phyloP scores from a whole-genome alignment of 2,329 filamentous ascomycete genomes.

The Exserohilum rostratum region DNA sequence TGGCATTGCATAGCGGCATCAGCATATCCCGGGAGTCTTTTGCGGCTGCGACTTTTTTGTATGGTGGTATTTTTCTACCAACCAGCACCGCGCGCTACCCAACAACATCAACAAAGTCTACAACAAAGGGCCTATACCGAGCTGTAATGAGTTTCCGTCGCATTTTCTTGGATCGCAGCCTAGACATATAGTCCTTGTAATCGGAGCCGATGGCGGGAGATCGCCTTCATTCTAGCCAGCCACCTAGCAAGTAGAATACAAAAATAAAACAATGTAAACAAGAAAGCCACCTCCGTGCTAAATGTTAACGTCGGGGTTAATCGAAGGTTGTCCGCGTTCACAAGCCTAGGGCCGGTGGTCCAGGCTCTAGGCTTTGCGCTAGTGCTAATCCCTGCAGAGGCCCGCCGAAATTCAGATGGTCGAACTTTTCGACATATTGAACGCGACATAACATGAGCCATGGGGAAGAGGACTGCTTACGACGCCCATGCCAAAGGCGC shows the following conservation, averaged over 20 bases:
- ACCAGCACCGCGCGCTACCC: neutral
- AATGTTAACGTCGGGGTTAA: neutral
- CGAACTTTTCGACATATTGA: conserved; percentile 21
- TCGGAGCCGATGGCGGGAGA: neutral
- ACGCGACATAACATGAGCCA: conserved; percentile 19
- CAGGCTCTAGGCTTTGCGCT: conserved; percentile 6
- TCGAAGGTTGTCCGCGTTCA: conserved; percentile 7
- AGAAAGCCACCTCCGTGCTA: neutral
- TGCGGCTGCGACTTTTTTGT: conserved; percentile 1
- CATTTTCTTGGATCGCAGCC: conserved; percentile 2
- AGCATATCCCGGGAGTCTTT: conserved; percentile 8
- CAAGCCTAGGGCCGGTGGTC: neutral
- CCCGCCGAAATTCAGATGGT: conserved; percentile 22
- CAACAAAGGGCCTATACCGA: neutral
- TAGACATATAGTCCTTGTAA: conserved; percentile 9
- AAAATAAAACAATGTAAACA: neutral
- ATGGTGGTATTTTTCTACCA: conserved; percentile 1
- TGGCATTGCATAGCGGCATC: conserved; percentile 10
- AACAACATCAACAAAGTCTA: neutral
- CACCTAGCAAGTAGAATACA: neutral
- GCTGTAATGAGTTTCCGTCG: neutral
- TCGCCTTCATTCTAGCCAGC: neutral
- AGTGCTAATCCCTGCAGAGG: conserved; percentile 21
- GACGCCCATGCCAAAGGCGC: conserved; percentile 35
- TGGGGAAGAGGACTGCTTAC: conserved; percentile 44